Percentiles rank a stretch among this genome's conserved stretches.
Conservation (phyloP, 345 rosid genomes). For the Acer yangbiense region DNA sequence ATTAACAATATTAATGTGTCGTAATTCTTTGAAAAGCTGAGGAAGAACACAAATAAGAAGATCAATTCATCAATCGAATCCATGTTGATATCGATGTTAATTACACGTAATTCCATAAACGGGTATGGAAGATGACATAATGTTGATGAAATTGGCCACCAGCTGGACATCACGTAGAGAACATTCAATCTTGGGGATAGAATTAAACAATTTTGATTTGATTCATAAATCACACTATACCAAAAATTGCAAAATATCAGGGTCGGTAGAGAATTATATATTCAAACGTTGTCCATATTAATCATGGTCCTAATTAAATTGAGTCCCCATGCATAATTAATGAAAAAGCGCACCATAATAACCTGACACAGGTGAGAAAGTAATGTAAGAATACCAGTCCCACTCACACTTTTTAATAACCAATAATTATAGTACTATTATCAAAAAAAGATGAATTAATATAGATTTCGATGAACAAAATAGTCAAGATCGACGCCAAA, state of each 20-base stretch:
- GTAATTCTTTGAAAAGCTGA: too few species aligned
- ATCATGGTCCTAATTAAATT: not conserved
- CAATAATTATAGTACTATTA: not conserved
- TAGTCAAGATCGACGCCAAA: not conserved
- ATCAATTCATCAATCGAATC: not conserved
- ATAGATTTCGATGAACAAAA: not conserved
- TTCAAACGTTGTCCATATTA: not conserved
- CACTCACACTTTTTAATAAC: not conserved
- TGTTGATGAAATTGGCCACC: constrained; percentile 11
- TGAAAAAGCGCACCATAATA: not conserved
- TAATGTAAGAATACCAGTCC: not conserved
- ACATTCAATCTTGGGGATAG: not conserved
- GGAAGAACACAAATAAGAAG: too few species aligned
- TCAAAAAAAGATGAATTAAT: not conserved
- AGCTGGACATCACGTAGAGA: constrained; percentile 16
- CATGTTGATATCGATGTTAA: not conserved
- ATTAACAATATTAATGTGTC: too few species aligned
- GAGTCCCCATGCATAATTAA: not conserved
- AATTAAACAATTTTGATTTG: not conserved
- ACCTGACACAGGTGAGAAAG: not conserved
- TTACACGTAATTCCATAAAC: constrained; percentile 5
- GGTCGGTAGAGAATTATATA: not conserved
- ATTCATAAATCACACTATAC: not conserved
- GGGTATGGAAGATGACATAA: not conserved
- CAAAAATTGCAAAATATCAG: not conserved